Percentiles rank a stretch among this genome's conserved stretches.
These are phyloP conservation scores for Lactarius vividus DNA, from an alignment of 768 basidiomycete genomes.

Conservation along the genomic window DNA sequence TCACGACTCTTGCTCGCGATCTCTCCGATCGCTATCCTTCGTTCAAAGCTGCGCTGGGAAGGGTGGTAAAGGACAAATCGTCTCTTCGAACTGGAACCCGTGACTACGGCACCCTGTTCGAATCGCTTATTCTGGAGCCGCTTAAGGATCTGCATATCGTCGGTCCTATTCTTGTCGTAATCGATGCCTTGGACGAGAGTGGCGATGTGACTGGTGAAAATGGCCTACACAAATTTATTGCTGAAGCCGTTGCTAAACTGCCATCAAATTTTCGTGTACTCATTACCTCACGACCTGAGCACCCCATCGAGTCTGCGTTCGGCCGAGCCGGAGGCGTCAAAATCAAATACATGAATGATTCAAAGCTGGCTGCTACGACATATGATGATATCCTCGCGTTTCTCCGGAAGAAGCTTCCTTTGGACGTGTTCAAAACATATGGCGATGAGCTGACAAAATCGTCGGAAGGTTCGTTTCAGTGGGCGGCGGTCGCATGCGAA, in stretches of 20 bases:
- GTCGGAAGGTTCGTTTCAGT: conserved; percentile 1
- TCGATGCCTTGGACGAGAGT: conserved; percentile 2
- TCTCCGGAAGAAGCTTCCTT: neutral
- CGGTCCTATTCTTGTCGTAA: neutral
- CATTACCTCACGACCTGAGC: neutral
- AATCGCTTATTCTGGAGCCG: neutral
- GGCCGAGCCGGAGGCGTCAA: neutral
- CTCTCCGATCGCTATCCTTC: neutral
- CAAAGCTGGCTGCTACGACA: neutral
- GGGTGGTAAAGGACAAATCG: neutral
- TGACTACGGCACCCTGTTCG: neutral
- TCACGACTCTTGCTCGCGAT: neutral
- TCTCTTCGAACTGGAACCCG: neutral
- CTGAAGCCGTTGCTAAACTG: neutral
- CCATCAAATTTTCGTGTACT: neutral
- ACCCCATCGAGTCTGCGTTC: neutral
- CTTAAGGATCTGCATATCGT: neutral
- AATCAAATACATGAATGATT: neutral
- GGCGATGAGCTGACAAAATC: neutral
- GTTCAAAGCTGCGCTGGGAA: neutral
- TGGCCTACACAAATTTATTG: neutral
- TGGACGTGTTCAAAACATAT: neutral
- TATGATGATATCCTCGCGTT: neutral
- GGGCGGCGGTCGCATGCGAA: neutral
- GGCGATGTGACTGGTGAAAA: neutral